Conservation (phyloP, 768 basidiomycete species). For the Bullera alba region DNA sequence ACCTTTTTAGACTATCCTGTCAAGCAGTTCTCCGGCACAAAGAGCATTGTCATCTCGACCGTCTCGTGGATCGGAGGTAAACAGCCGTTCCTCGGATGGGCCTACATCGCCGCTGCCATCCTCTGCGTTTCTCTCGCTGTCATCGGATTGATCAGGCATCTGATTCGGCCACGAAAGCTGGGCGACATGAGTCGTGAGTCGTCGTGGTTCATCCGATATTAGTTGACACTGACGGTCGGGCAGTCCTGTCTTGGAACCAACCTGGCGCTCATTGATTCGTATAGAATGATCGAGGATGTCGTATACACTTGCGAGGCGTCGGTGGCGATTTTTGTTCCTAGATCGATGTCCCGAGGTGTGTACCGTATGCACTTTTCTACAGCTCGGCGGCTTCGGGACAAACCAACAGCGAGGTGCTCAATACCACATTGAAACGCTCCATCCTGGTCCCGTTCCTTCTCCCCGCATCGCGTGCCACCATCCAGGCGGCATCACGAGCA, state of each 20-base stretch:
- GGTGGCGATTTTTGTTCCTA: too few relatives aligned
- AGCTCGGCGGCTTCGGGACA: too few relatives aligned
- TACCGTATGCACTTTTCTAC: too few relatives aligned
- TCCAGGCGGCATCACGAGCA: constrained; percentile 80
- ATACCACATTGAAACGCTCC: constrained; percentile 45
- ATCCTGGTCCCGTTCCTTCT: constrained; percentile 34
- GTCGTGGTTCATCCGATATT: background rate
- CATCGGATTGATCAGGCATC: constrained; percentile 80
- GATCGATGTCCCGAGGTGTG: too few relatives aligned
- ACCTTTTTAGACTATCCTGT: constrained; percentile 79
- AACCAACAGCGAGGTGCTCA: too few relatives aligned
- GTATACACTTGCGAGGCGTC: too few relatives aligned
- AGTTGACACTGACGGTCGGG: background rate
- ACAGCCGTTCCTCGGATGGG: constrained; percentile 97
- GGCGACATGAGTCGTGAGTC: constrained; percentile 45
- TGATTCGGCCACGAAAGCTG: constrained; percentile 71
- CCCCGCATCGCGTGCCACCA: constrained; percentile 45
- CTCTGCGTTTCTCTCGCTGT: constrained; percentile 83
- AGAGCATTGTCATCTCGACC: constrained; percentile 92
- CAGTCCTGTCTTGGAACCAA: constrained; percentile 45
- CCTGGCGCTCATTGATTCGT: too few relatives aligned
- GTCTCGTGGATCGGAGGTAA: constrained; percentile 98
- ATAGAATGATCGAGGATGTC: too few relatives aligned
- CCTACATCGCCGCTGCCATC: constrained; percentile 81
- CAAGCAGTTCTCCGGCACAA: constrained; percentile 80